phyloP scores from a whole-genome alignment of 768 basidiomycete species.

The Suillus subalutaceus region DNA sequence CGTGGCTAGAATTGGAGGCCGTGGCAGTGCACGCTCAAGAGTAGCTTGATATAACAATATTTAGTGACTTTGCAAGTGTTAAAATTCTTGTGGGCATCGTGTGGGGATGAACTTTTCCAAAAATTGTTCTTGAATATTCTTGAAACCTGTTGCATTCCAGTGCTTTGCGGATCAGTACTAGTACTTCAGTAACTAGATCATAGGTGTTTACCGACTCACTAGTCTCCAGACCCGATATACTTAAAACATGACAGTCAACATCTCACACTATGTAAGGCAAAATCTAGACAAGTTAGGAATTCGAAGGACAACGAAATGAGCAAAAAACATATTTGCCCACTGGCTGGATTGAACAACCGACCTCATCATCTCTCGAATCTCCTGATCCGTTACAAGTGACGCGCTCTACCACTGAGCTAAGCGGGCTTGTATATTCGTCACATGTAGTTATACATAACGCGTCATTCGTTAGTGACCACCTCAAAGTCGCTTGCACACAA shows the following conservation, averaged over 20 bases:
- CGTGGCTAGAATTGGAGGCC: background rate
- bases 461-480: background rate
- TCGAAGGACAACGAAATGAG: background rate
- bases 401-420: conserved; percentile 52
- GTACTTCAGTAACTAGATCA: background rate
- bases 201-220: background rate
- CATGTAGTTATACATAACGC: background rate
- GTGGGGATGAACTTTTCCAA: background rate
- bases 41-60: background rate
- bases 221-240: background rate
- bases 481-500: no score
- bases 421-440: conserved; percentile 22
- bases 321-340: conserved; percentile 31
- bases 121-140: background rate
- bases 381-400: conserved; percentile 36
- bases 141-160: background rate
- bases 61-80: background rate
- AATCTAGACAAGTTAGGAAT: background rate
- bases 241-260: background rate
- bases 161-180: background rate
- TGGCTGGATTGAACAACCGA: conserved; percentile 51
- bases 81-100: background rate
- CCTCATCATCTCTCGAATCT: conserved; percentile 37
- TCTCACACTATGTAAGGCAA: background rate
- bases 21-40: background rate